Evolutionary conservation across 1,284 basidiomycete genomes (phyloP), one percentile per base, ranked within the genome.

Genomic region (Irpex sp.): DNA sequence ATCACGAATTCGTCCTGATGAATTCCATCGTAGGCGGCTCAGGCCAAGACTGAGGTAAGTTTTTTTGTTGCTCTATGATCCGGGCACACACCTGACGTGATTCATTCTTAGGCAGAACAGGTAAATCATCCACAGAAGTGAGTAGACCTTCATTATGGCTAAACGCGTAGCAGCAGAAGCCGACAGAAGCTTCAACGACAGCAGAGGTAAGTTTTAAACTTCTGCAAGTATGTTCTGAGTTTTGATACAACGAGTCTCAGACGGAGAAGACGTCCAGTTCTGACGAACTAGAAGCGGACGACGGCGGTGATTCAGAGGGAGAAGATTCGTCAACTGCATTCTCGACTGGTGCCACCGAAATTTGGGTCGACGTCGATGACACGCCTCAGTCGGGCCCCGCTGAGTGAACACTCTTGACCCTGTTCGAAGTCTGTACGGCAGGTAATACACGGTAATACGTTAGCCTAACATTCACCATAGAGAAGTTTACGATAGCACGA

Each of bases 311-410:
- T 52, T 64, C 70, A 48, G 64, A 67, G 47, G 66, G 65, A 15
- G 67, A 71, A 21, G 74, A 75, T 19, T 63, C 65, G 58, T 61
- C 67, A 9, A 59, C 63, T 36, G 77, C 76, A 34, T 66, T 66
- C 59, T 44, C 8, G 8, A 15, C 8, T 44, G 79, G 69, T 51
- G 72, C 78, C 17, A 83, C 83, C 71, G 88, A 91, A 72, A 90
- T 88, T 71, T 92, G 91, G 90, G 84, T 92, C 61, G 79, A 88
- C 34, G 85, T 92, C 69, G 79, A 82, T 69, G 75, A 72, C 44
- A 72, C 26, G 26, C 26, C 26, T 4, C 26, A 79, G 52, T 17
- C 49, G 13, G 49, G 17, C 49, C 5, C 49, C 19, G 17, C 49
- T 9, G 17, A 21, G 7, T 51, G 49, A 51, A 51, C 15, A 44